phyloP scores from a whole-genome alignment of 257 asterid genomes.

The Anisodus tanguticus region DNA sequence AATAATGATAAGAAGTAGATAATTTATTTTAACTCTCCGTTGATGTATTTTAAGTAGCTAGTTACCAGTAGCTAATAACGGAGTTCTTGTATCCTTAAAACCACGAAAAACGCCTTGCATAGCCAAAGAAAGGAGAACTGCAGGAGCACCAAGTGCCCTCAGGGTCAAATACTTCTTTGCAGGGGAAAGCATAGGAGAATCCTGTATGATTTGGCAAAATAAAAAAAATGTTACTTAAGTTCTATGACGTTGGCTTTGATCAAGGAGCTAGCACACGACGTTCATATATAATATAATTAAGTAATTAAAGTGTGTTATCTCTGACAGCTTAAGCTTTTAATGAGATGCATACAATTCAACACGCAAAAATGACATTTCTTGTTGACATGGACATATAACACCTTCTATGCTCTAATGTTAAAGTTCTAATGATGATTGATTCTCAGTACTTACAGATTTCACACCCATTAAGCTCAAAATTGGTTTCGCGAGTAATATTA shows the following conservation, averaged over 20 bases:
- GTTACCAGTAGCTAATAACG: slow-evolving; percentile 86
- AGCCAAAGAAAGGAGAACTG: slow-evolving; percentile 94
- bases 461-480: slow-evolving; percentile 77
- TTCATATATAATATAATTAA: not conserved
- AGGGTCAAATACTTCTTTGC: slow-evolving; percentile 72
- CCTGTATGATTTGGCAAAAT: slow-evolving; percentile 44
- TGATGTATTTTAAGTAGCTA: not conserved
- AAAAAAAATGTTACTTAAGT: not conserved
- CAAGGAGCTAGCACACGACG: no score
- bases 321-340: not conserved
- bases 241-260: no score
- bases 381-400: not conserved
- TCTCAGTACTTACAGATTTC: slow-evolving; percentile 56
- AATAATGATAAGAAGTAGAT: not conserved
- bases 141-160: slow-evolving; percentile 93
- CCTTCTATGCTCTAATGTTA: not conserved
- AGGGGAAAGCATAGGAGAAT: slow-evolving; percentile 78
- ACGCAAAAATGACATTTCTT: not conserved
- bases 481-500: slow-evolving; percentile 68
- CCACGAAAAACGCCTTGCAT: slow-evolving; percentile 98
- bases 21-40: not conserved
- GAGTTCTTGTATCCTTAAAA: slow-evolving; percentile 88
- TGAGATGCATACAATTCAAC: not conserved
- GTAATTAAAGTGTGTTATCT: not conserved
- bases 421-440: not conserved